Base-by-base conservation (phyloP, 2,329 filamentous ascomycete species). In the Exutisphaerella laricina region DNA sequence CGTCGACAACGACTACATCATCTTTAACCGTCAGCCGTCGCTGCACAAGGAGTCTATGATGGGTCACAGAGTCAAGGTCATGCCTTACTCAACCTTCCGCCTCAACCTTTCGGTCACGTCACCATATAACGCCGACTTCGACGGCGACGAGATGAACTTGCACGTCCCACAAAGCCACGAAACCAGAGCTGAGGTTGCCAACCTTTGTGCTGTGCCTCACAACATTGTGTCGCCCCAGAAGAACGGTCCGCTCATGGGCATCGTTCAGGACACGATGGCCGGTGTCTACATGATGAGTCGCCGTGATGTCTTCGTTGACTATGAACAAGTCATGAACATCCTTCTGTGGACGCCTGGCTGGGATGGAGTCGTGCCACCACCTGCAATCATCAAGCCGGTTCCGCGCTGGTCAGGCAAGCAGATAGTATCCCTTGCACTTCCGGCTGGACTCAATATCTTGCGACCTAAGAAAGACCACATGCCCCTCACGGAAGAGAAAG, bases 1-100 rank as follows among this genome's bases (percentile, higher is more conserved):
- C 52, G 82, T 94, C 59, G 88, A 95, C 59, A 90, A 90, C 45
- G 92, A 99, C 67, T 94, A 88, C 54, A 97, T 99, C 69, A 89
- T 98, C 61, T 99, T 99, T 80, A 99, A 98, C 67, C 92, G 92
- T 75, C 92, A 99, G 64, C 92, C 92, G 1, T 99, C 92, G 25
- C 75, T 99, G 60, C 92, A 99, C 76, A 99, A 99, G 69, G 92
- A 98, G 65, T 98, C 92, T 48, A 99, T 98, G 92, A 98, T 98
- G 94, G 92, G 88, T 67, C 92, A 99, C 69, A 82, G 88, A 58
- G 92, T 98, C 51, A 84, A 84, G 48, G 92, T 99, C 48, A 97
- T 98, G 89, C 92, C 92, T 3, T 98, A 95, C 67, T 98, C 92
- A 4, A 99, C 92, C 1, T 99, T 99, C 74, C 84, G 92, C 51